Conservation (phyloP, 148 eudicot species). For the Amaranthus cruentus region DNA sequence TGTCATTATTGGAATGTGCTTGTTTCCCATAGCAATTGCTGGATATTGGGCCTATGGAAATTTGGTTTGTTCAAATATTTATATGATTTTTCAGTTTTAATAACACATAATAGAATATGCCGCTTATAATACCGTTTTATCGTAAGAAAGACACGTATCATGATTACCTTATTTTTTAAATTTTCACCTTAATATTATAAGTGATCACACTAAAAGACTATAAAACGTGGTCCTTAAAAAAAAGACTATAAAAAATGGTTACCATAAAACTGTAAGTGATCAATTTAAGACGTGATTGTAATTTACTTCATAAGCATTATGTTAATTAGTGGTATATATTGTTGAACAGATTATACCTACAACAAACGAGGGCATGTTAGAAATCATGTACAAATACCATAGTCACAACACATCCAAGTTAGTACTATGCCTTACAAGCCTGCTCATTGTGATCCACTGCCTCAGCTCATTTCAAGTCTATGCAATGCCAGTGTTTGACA, state of each 20-base stretch:
- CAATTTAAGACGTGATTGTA: too few relatives aligned
- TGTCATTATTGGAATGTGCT: constrained; percentile 53
- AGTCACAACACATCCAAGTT: constrained; percentile 40
- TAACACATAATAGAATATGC: too few relatives aligned
- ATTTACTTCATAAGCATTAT: too few relatives aligned
- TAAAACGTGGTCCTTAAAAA: too few relatives aligned
- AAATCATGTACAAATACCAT: constrained; percentile 58
- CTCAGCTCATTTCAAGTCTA: constrained; percentile 74
- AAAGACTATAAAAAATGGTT: too few relatives aligned
- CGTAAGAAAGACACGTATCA: too few relatives aligned
- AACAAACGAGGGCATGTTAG: constrained; percentile 45
- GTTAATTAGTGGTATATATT: constrained; percentile 15
- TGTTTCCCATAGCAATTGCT: constrained; percentile 68
- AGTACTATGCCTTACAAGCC: constrained; percentile 34
- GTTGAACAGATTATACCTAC: constrained; percentile 42
- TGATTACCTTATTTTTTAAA: too few relatives aligned
- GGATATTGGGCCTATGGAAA: constrained; percentile 83
- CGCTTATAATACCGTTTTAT: too few relatives aligned
- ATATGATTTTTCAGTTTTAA: too few relatives aligned
- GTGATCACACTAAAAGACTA: too few relatives aligned
- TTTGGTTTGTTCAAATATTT: constrained; percentile 40
- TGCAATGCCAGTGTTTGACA: constrained; percentile 92
- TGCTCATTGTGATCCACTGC: constrained; percentile 55
- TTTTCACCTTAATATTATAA: too few relatives aligned
- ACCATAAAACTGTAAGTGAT: too few relatives aligned